These are phyloP conservation scores for Inga oerstediana DNA, from an alignment of 306 rosid genomes.

Conservation along the genomic window DNA sequence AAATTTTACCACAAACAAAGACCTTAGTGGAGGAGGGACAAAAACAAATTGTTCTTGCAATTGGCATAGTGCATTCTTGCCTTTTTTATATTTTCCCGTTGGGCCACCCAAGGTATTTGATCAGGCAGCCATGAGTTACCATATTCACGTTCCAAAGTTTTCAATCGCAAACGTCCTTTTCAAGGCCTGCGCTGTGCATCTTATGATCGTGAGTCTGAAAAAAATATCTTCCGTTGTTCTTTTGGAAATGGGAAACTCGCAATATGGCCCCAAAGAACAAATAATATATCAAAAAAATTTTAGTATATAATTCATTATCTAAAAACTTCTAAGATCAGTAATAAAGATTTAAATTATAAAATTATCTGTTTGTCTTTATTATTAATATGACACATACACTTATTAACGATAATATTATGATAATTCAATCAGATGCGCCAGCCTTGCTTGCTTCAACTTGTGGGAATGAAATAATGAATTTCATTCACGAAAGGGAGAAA, in stretches of 20 bases:
- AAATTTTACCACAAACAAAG: background rate
- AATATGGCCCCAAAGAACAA: too few species aligned
- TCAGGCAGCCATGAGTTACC: background rate
- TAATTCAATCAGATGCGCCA: background rate
- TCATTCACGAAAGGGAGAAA: background rate
- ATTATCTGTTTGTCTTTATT: too few species aligned
- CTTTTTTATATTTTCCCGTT: background rate
- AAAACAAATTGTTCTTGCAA: background rate
- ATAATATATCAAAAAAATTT: too few species aligned
- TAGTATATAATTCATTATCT: too few species aligned
- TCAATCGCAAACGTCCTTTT: conserved; percentile 19
- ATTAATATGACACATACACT: too few species aligned
- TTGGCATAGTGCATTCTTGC: background rate
- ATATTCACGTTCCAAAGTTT: conserved; percentile 25
- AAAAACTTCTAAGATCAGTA: too few species aligned
- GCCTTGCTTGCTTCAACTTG: background rate
- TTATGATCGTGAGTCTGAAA: background rate
- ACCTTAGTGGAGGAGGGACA: background rate
- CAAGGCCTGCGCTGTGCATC: background rate
- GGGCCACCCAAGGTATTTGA: conserved; percentile 24
- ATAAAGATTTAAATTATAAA: too few species aligned
- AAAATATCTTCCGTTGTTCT: background rate
- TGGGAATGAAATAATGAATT: background rate
- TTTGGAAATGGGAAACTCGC: background rate
- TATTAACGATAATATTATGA: too few species aligned